Base-by-base conservation (phyloP, 2,329 filamentous ascomycete genomes). In the Alternaria triticimaculans region DNA sequence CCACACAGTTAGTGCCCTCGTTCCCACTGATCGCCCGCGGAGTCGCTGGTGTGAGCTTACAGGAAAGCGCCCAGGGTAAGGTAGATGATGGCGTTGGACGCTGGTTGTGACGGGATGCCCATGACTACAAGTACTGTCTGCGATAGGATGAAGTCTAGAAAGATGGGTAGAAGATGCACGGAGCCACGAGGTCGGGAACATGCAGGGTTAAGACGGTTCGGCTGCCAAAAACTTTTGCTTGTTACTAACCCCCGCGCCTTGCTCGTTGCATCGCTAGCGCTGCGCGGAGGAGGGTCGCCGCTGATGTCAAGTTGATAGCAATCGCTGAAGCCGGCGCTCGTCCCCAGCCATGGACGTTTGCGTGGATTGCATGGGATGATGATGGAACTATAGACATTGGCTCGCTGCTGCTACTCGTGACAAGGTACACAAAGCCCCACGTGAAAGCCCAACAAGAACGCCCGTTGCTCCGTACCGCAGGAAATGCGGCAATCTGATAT, bases 21-120 rank as follows among this genome's bases (percentile, higher is more conserved):
- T 37, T 53, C 49, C 49, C 49, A 53, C 20, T 53, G 21, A 33
- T 23, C 20, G 15, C 18, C 7, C 49, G 18, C 49, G 10, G 58
- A 21, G 20, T 28, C 18, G 28, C n/a, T 54, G 23, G 44, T 60
- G 15, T 48, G 43, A 37, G 73, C 87, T 61, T 83, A 95, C 92
- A 96, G 82, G 78, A 96, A 96, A 54, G 85, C 84, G 67, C 87
- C 90, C 82, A 94, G 94, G 54, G 91, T 93, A 57, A 93, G 82
- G 77, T 94, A 95, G 77, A 96, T 90, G 78, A 95, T 85, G 84
- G 92, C 92, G 84, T 95, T 94, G 30, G 92, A 94, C 76, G 92
- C 92, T 85, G 87, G 83, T 60, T 84, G 88, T 2, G 92, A 94
- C 62, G 91, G 92, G 70, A 90, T 86, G 20, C 91, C 91, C 92